Conservation (phyloP, 2,329 filamentous ascomycete genomes). For the Botrytis pseudocinerea region DNA sequence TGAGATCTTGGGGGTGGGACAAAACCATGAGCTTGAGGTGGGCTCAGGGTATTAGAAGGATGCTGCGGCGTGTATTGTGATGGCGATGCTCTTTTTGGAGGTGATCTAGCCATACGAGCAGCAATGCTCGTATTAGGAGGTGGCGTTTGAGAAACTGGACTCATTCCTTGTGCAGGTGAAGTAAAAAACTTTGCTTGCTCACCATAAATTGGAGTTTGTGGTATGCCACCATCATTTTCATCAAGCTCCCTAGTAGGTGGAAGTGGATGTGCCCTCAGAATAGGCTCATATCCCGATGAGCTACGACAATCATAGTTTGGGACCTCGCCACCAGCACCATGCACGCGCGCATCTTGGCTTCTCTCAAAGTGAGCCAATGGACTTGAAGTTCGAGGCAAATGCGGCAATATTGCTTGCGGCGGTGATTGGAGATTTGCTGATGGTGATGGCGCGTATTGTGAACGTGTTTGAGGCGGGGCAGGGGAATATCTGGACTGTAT, state of each 20-base stretch:
- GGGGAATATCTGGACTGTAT: conserved; percentile 43
- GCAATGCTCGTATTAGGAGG: conserved; percentile 47
- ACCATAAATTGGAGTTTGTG: conserved; percentile 32
- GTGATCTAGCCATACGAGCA: conserved; percentile 51
- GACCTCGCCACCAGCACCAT: conserved; percentile 41
- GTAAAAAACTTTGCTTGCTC: conserved; percentile 36
- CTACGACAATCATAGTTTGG: conserved; percentile 51
- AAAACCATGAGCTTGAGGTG: conserved; percentile 41
- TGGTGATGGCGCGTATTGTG: conserved; percentile 37
- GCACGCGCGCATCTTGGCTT: conserved; percentile 33
- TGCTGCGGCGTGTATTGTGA: conserved; percentile 53
- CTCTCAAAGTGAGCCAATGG: conserved; percentile 63
- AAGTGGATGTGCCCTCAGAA: conserved; percentile 52
- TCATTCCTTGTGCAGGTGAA: conserved; percentile 38
- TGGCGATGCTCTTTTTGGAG: conserved; percentile 54
- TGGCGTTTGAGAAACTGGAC: conserved; percentile 49
- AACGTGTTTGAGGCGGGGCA: conserved; percentile 41
- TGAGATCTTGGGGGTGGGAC: conserved; percentile 59
- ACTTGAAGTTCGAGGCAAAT: conserved; percentile 65
- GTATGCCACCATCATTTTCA: conserved; percentile 50
- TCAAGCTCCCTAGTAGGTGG: conserved; percentile 64
- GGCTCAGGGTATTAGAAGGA: conserved; percentile 34
- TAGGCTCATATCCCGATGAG: conserved; percentile 55
- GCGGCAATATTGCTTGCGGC: conserved; percentile 49
- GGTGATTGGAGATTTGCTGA: conserved; percentile 43